Evolutionary conservation across 2,329 filamentous ascomycete genomes (phyloP), one percentile per base, ranked within the genome.

Genomic region (Phialophora verrucosa): DNA sequence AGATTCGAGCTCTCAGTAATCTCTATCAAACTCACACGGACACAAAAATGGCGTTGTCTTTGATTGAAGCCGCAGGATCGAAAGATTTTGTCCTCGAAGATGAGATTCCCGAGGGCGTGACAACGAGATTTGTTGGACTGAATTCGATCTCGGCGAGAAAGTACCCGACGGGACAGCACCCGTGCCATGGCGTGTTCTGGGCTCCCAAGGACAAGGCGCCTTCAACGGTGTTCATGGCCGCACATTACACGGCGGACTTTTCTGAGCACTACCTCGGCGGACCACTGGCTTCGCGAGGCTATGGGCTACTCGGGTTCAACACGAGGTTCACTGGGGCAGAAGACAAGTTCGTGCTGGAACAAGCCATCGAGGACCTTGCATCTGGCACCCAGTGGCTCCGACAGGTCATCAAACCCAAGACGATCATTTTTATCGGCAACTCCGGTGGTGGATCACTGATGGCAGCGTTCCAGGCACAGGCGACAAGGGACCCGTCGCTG

Each of bases 371-470:
- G 38, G 58, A 61, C 47, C 27, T 61, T 17, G 58, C 58, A 27
- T 35, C 58, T 8, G 58, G 58, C 4, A 50, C 31, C 3, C 10
- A 61, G 23, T 61, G 58, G 58, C 35, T 61, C 23, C 5, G 23
- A 4, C 20, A 61, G 20, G 51, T 50, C 25, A 61, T 42, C 8
- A 50, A 11, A 4, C 20, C 29, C 4, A 61, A 55, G 27, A 62
- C 55, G 20, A 6, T 62, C 2, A 27, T 62, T 14, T 62, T 62
- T 23, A 62, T 62, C 10, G 60, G 60, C 4, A 62, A 62, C 38
- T 62, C 60, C 25, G 60, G 60, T 17, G 60, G 60, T 23, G 60
- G 60, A 8, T 62, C 60, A 2, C 27, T 62, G 5, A 62, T 62
- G 60, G 49, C 60, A 3, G 60, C 60, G 10, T 62, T 55, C 20